A percentile compares a stretch with the other conserved stretches of the same genome.
These are phyloP conservation scores for Trichocomaceae sp. DNA, from an alignment of 2,329 filamentous ascomycete genomes.

Conservation along the genomic window DNA sequence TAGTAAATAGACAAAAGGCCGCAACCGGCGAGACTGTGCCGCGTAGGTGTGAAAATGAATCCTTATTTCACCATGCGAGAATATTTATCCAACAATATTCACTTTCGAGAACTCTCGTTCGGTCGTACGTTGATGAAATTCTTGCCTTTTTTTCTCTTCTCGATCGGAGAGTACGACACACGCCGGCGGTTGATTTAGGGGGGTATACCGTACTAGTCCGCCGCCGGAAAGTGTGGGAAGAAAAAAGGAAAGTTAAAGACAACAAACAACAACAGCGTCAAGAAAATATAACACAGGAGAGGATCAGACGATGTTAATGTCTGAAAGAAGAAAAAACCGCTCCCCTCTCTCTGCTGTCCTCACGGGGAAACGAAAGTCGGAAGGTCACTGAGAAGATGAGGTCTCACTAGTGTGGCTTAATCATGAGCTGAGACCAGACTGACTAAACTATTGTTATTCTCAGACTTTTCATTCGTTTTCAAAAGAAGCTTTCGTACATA, in stretches of 20 bases:
- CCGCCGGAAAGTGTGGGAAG: not conserved
- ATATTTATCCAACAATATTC: not conserved
- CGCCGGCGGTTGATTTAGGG: not conserved
- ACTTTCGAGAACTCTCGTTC: not conserved
- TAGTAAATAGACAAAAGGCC: not conserved
- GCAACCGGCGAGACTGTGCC: conserved; percentile 4
- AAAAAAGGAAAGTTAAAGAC: not conserved
- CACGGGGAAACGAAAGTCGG: not conserved
- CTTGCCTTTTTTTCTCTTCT: not conserved
- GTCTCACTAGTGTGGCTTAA: not conserved
- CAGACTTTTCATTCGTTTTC: not conserved
- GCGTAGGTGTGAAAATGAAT: not conserved
- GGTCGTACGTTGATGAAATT: not conserved
- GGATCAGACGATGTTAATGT: not conserved
- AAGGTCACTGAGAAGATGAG: not conserved
- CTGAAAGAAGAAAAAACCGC: not conserved
- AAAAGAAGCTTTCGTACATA: too few species aligned
- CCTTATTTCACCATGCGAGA: not conserved
- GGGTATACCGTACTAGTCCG: not conserved
- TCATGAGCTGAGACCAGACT: not conserved
- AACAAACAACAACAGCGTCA: too few species aligned
- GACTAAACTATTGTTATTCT: not conserved
- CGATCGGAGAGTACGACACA: not conserved
- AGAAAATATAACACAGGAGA: not conserved
- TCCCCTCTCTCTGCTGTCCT: not conserved